Percentiles rank a stretch among this genome's conserved stretches.
phyloP scores from a whole-genome alignment of 176 grass and related monocot genomes.

The Hordeum vulgare region DNA sequence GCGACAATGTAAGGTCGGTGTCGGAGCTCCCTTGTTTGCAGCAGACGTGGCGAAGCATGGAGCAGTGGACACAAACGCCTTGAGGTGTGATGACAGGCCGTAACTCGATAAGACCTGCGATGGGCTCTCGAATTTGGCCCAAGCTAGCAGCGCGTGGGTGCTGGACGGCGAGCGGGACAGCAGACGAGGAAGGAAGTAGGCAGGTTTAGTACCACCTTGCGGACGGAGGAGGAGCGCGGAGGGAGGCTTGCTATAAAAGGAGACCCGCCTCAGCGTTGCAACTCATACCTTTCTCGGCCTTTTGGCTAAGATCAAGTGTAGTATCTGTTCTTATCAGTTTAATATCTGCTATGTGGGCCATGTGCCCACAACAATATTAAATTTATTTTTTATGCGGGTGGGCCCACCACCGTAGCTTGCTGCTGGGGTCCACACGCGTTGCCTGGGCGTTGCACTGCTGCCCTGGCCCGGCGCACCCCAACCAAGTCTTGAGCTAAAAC shows the following conservation, averaged over 20 bases:
- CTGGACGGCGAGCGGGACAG: not conserved
- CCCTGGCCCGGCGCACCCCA: not conserved
- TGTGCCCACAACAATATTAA: slow-evolving; percentile 53
- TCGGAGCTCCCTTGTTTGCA: too few relatives aligned
- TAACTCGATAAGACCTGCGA: not conserved
- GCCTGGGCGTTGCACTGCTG: not conserved
- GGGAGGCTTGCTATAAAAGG: not conserved
- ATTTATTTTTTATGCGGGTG: slow-evolving; percentile 46
- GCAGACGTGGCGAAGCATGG: too few relatives aligned
- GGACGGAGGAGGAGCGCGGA: not conserved
- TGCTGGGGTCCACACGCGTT: not conserved
- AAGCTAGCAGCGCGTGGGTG: not conserved
- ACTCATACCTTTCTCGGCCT: slow-evolving; percentile 71
- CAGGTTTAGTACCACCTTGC: not conserved
- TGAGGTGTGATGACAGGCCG: too few relatives aligned
- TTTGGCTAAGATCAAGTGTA: slow-evolving; percentile 91
- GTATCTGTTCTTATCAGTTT: slow-evolving; percentile 94
- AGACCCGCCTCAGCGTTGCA: not conserved
- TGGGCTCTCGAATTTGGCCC: not conserved
- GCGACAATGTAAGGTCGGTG: too few relatives aligned
- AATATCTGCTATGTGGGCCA: slow-evolving; percentile 70
- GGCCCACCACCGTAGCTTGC: not conserved
- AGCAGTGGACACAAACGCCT: too few relatives aligned
- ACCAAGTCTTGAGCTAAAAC: too few relatives aligned
- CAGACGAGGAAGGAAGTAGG: not conserved